Evolutionary conservation across 208 protist species (phyloP).

Genomic region (Kentomonas sorsogonicus): DNA sequence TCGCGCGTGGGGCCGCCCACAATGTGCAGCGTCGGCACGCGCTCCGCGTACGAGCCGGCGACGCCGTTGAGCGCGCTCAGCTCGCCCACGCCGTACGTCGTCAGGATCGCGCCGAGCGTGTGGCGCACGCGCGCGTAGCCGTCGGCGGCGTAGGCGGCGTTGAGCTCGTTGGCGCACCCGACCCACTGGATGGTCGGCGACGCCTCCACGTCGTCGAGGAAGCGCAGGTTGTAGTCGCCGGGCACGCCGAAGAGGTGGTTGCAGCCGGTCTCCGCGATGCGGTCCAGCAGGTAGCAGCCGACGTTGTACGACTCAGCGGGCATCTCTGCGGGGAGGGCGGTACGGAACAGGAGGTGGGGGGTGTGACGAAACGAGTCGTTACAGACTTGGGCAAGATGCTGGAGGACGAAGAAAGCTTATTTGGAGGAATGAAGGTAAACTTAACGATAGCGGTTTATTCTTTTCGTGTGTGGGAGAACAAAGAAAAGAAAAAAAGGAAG

Average conservation of each 20-base stretch:
- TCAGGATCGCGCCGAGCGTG: constrained; percentile 38
- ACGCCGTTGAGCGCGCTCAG: constrained; percentile 44
- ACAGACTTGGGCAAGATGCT: too few species aligned
- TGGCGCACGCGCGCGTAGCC: constrained; percentile 39
- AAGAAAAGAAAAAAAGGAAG: constrained; percentile 10
- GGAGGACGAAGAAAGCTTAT: too few species aligned
- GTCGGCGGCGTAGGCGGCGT: constrained; percentile 45
- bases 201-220: constrained; percentile 36
- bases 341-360: not conserved
- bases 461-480: not conserved
- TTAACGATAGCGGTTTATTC: not conserved
- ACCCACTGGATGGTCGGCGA: constrained; percentile 28
- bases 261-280: constrained; percentile 25
- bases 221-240: constrained; percentile 50
- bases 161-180: constrained; percentile 46
- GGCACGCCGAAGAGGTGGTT: constrained; percentile 42
- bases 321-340: constrained; percentile 13
- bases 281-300: constrained; percentile 39
- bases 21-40: constrained; percentile 32
- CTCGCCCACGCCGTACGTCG: constrained; percentile 50
- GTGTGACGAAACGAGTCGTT: too few species aligned
- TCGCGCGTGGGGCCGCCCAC: constrained; percentile 25
- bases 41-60: constrained; percentile 23
- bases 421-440: too few species aligned
- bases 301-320: constrained; percentile 31